Percentiles rank a stretch among this genome's conserved stretches.
phyloP scores from a whole-genome alignment of 306 rosid genomes.

The Hippophae rhamnoides region DNA sequence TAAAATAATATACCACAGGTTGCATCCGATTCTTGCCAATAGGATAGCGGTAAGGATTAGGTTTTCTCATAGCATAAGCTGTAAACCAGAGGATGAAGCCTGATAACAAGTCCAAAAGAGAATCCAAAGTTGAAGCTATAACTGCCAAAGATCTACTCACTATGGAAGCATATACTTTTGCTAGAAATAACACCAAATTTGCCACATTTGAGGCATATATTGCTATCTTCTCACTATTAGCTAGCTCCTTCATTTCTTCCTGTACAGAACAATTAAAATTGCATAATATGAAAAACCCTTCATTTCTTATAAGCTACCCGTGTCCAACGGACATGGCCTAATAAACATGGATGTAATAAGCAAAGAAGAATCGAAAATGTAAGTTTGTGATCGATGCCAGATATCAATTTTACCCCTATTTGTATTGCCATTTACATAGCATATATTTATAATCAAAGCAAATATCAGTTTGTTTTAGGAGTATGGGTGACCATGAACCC shows the following conservation, averaged over 20 bases:
- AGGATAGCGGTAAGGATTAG: conserved; percentile 60
- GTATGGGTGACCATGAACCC: too few species aligned
- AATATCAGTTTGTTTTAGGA: too few species aligned
- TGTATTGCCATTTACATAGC: too few species aligned
- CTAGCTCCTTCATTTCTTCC: conserved; percentile 36
- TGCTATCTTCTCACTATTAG: conserved; percentile 50
- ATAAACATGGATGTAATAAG: too few species aligned
- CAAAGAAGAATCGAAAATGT: too few species aligned
- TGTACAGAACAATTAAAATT: neutral
- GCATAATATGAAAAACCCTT: too few species aligned
- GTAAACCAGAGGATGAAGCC: conserved; percentile 94
- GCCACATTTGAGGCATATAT: conserved; percentile 63
- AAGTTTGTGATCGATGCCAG: too few species aligned
- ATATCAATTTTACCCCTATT: too few species aligned
- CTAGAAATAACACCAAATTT: conserved; percentile 60
- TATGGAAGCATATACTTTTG: conserved; percentile 71
- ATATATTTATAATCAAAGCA: too few species aligned
- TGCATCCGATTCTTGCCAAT: conserved; percentile 91
- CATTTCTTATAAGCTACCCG: too few species aligned
- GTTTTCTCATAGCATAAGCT: conserved; percentile 66
- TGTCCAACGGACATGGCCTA: too few species aligned
- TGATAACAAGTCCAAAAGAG: conserved; percentile 83
- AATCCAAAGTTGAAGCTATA: conserved; percentile 93
- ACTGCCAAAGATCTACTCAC: conserved; percentile 88
- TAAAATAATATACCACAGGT: conserved; percentile 51